Conservation (phyloP, 805 yeast species). For the Lachancea lanzarotensis region DNA sequence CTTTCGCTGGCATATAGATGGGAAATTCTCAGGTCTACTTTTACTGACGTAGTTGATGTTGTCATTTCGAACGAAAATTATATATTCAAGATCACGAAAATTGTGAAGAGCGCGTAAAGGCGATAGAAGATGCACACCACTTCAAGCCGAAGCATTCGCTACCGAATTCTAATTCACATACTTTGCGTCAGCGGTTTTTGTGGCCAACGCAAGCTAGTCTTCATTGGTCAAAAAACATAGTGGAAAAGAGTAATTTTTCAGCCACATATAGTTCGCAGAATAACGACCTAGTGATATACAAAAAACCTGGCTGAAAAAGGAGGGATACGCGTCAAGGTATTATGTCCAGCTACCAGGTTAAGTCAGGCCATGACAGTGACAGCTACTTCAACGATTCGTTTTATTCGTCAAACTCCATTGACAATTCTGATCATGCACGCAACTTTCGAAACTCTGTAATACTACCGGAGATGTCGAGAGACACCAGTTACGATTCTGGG, state of each 20-base stretch:
- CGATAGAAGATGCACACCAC: not conserved
- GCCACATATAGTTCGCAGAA: no score
- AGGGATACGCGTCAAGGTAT: not conserved
- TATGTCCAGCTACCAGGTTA: not conserved
- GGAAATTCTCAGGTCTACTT: not conserved
- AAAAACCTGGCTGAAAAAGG: no score
- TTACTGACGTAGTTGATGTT: not conserved
- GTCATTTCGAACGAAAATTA: not conserved
- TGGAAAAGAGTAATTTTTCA: not conserved
- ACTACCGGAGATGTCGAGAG: slow-evolving; percentile 19
- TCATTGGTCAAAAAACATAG: not conserved
- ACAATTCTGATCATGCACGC: slow-evolving; percentile 29
- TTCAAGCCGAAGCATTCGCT: not conserved
- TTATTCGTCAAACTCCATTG: slow-evolving; percentile 26
- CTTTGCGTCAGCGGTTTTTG: not conserved
- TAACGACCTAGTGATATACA: no score
- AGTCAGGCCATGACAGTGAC: not conserved
- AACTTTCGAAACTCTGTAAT: slow-evolving; percentile 31
- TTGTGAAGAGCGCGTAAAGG: slow-evolving; percentile 1
- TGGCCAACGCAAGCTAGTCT: not conserved
- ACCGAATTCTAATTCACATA: not conserved
- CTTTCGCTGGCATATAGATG: not conserved
- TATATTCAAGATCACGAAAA: slow-evolving; percentile 2
- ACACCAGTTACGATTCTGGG: slow-evolving; percentile 1
- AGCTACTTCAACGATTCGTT: slow-evolving; percentile 11